These are phyloP conservation scores for Sisymbrium altissimum DNA, from an alignment of 345 rosid species.

Conservation along the genomic window DNA sequence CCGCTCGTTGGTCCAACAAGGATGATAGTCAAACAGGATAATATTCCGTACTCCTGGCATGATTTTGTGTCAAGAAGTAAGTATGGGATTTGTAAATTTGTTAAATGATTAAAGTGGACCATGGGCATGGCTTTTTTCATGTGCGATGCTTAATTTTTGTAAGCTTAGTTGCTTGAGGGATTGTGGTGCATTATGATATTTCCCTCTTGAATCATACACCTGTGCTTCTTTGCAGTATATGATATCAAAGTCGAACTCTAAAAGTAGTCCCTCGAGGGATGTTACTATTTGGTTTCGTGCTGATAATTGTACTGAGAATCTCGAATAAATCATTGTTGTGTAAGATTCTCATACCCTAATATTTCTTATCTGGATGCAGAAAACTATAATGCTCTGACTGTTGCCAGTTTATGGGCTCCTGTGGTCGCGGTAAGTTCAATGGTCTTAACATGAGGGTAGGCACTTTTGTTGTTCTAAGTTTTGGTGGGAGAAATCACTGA, in stretches of 20 bases:
- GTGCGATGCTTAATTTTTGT: neutral
- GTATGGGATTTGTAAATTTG: conserved; percentile 9
- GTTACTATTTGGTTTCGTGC: conserved; percentile 1
- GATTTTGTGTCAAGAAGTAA: conserved; percentile 86
- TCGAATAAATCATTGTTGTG: neutral
- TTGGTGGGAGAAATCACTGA: conserved; percentile 16
- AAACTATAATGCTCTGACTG: conserved; percentile 84
- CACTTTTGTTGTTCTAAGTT: conserved; percentile 1
- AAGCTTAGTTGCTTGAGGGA: conserved; percentile 1
- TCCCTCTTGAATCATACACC: neutral
- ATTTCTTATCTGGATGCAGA: conserved; percentile 57
- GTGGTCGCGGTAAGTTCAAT: conserved; percentile 76
- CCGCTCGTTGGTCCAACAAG: conserved; percentile 84
- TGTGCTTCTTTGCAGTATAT: conserved; percentile 3
- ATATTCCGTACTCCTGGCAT: conserved; percentile 85
- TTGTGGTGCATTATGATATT: neutral
- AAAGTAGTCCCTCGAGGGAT: conserved; percentile 5
- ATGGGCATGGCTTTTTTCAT: neutral
- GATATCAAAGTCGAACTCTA: conserved; percentile 8
- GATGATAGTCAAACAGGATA: conserved; percentile 45
- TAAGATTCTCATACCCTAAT: conserved; percentile 13
- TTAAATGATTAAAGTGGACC: neutral
- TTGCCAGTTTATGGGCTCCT: conserved; percentile 91
- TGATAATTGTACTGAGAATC: neutral
- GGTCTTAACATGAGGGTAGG: conserved; percentile 21